Evolutionary conservation across 257 asterid species (phyloP).

Genomic region (Cordia subcordata): DNA sequence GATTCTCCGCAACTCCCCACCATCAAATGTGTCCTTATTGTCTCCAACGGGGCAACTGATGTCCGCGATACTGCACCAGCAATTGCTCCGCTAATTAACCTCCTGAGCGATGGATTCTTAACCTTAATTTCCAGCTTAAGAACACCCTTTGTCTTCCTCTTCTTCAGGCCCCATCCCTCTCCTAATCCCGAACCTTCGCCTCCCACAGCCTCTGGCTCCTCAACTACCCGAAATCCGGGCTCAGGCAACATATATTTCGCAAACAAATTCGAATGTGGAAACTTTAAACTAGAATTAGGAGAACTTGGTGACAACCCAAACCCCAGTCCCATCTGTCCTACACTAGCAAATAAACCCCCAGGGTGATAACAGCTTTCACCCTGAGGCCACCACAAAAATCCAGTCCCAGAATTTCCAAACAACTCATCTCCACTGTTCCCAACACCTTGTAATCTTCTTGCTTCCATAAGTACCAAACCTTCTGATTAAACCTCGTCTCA

Average conservation of each 20-base stretch:
- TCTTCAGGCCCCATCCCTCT: constrained; percentile 11
- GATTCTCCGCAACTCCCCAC: constrained; percentile 45
- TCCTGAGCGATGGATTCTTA: constrained; percentile 37
- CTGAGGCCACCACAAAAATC: constrained; percentile 38
- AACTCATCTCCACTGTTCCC: constrained; percentile 17
- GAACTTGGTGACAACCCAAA: constrained; percentile 28
- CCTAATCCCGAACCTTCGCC: constrained; percentile 12
- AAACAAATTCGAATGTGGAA: constrained; percentile 16
- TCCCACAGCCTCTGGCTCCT: constrained; percentile 18
- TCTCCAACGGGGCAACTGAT: constrained; percentile 51
- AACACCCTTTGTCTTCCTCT: constrained; percentile 24
- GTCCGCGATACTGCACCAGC: constrained; percentile 45
- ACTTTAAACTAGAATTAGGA: constrained; percentile 25
- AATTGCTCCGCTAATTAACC: constrained; percentile 45
- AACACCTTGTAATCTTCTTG: constrained; percentile 15
- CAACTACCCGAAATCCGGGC: constrained; percentile 19
- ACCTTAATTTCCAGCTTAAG: constrained; percentile 29
- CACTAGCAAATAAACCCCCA: constrained; percentile 43
- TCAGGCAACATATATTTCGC: constrained; percentile 26
- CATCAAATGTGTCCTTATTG: constrained; percentile 49
- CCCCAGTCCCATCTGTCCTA: constrained; percentile 39
- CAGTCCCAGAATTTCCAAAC: constrained; percentile 25
- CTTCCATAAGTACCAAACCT: constrained; percentile 21
- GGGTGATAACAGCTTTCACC: constrained; percentile 22
- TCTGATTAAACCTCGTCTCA: background rate